These are phyloP conservation scores for Cutaneotrichosporon mucoides DNA, from an alignment of 1,284 basidiomycete species.

Conservation along the genomic window DNA sequence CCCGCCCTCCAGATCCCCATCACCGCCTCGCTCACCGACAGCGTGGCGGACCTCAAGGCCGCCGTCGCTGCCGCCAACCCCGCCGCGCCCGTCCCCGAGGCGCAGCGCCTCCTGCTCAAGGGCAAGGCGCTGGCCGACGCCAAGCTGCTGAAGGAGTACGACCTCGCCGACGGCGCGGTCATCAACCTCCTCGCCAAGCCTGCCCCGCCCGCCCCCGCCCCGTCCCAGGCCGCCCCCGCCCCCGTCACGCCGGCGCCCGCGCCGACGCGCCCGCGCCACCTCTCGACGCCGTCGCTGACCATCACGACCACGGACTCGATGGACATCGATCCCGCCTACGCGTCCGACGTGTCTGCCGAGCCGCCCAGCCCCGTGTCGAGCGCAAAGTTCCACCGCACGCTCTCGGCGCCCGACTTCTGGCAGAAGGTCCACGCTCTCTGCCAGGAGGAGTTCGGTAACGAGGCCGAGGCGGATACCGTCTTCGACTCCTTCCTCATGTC, in stretches of 20 bases:
- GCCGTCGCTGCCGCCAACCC: slow-evolving; percentile 59
- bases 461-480: slow-evolving; percentile 55
- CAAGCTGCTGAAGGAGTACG: slow-evolving; percentile 84
- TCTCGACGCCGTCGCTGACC: slow-evolving; percentile 43
- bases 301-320: slow-evolving; percentile 50
- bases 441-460: slow-evolving; percentile 63
- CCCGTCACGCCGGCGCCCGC: slow-evolving; percentile 1
- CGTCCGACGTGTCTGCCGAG: neutral
- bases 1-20: slow-evolving; percentile 72
- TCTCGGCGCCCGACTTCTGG: slow-evolving; percentile 76
- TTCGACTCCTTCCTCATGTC: slow-evolving; percentile 47
- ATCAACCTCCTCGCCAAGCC: slow-evolving; percentile 75
- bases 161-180: slow-evolving; percentile 68
- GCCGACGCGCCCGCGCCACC: slow-evolving; percentile 1
- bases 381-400: slow-evolving; percentile 59
- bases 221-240: slow-evolving; percentile 8
- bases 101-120: slow-evolving; percentile 81
- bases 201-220: slow-evolving; percentile 13
- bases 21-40: slow-evolving; percentile 65
- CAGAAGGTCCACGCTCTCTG: slow-evolving; percentile 62
- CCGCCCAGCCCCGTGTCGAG: slow-evolving; percentile 31
- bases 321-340: slow-evolving; percentile 27
- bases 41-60: slow-evolving; percentile 71
- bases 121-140: slow-evolving; percentile 83
- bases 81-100: slow-evolving; percentile 61